Percentiles rank a stretch among this genome's conserved stretches.
These are phyloP conservation scores for Eurotiales sp. DNA, from an alignment of 2,329 filamentous ascomycete genomes.

Conservation along the genomic window DNA sequence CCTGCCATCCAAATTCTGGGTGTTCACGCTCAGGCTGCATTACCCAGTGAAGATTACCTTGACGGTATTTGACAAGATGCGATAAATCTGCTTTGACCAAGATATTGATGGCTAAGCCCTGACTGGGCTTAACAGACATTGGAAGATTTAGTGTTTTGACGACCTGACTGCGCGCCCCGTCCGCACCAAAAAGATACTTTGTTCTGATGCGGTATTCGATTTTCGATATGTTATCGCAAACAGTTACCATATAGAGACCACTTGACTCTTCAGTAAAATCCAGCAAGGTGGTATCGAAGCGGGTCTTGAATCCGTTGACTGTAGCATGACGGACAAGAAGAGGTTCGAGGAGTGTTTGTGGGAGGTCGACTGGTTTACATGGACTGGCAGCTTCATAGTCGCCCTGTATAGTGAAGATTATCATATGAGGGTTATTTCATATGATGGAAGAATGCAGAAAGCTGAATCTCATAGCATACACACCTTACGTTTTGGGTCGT, in stretches of 20 bases:
- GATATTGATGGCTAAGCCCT: slow-evolving; percentile 50
- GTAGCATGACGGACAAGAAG: slow-evolving; percentile 43
- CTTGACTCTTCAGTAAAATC: slow-evolving; percentile 33
- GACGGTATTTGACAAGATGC: slow-evolving; percentile 31
- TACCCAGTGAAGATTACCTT: slow-evolving; percentile 60
- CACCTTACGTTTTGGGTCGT: slow-evolving; percentile 45
- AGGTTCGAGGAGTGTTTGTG: slow-evolving; percentile 49
- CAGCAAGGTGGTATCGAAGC: slow-evolving; percentile 43
- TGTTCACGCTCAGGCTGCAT: slow-evolving; percentile 53
- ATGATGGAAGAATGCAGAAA: not conserved
- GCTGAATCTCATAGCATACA: not conserved
- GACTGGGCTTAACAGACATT: slow-evolving; percentile 42
- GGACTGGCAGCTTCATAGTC: slow-evolving; percentile 43
- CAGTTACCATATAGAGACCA: slow-evolving; percentile 49
- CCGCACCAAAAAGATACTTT: slow-evolving; percentile 58
- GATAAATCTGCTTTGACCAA: slow-evolving; percentile 50
- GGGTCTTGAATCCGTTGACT: slow-evolving; percentile 47
- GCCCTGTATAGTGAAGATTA: no score
- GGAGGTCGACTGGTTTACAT: slow-evolving; percentile 42
- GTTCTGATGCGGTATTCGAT: slow-evolving; percentile 24
- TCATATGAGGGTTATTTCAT: no score
- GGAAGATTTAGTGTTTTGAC: slow-evolving; percentile 47
- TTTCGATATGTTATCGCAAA: slow-evolving; percentile 12
- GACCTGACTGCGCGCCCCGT: slow-evolving; percentile 50
- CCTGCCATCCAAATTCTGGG: slow-evolving; percentile 49